Evolutionary conservation across 2,329 filamentous ascomycete species (phyloP), one percentile per base, ranked within the genome.

Genomic region (Fusarium austroafricanum): DNA sequence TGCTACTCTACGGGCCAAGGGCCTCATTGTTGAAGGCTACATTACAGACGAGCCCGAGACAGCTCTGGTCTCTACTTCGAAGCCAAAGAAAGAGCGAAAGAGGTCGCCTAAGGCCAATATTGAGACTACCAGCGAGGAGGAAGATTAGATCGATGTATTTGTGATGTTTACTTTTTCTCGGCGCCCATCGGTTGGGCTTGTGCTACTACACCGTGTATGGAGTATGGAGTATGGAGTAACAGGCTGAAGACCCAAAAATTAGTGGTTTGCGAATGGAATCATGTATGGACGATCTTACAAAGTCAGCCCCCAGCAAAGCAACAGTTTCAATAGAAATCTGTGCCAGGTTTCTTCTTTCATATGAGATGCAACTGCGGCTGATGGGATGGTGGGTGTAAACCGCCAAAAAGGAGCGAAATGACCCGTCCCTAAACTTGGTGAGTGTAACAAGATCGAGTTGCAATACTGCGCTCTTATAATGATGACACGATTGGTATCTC

Each of bases 101-200:
- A 81, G 81, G 74, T 79, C 82, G 51, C 71, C 79, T 61, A 89
- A 86, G 77, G 77, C 86, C 17, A 90, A 90, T 67, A 89, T 90
- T 44, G 88, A 90, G 51, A 84, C 84, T 6, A 90, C 87, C 1
- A 89, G 87, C 55, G 88, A 90, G 44, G 87, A 86, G 2, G 85
- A 86, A 18, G 79, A 86, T 18, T 79, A 80, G 55, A 40, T 26
- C 38, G 28, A 56, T 53, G 46, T 54, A 33, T 29, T 15, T 21
- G 47, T 53, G 38, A 26, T 35, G 15, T 26, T 20, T 18, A 43
- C 39, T 42, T 18, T 33, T 26, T 9, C 9, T 26, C 26, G 26
- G 21, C 12, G 26, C 45, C 35, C 20, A 53, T n/a, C 33, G 37
- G 28, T 11, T 23, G 21, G 21, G 21, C 21, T 23, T 23, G 21